A percentile compares a stretch with the other conserved stretches of the same genome.
Evolutionary conservation across 208 protist genomes (phyloP).

Genomic region (Acanthamoeba culbertsoni): DNA sequence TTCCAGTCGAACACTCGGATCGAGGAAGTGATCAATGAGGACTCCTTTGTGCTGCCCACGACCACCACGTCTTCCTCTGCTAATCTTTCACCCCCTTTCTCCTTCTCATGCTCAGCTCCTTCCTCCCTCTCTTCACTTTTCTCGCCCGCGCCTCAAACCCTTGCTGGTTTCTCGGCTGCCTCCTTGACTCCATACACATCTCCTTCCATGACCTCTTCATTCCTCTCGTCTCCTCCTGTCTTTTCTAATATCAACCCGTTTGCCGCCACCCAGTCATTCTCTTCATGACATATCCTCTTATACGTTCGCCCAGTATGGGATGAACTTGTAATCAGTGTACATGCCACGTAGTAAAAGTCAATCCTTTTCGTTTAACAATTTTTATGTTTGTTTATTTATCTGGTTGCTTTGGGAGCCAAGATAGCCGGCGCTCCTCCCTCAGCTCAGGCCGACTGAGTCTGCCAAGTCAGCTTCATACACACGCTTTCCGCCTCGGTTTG

Average conservation of each 20-base stretch:
- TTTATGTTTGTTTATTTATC: too few relatives aligned
- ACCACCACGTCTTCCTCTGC: background rate
- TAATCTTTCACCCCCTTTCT: background rate
- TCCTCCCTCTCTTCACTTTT: background rate
- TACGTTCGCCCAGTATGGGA: too few relatives aligned
- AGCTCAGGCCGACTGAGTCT: too few relatives aligned
- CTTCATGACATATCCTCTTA: background rate
- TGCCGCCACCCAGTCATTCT: background rate
- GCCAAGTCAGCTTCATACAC: too few relatives aligned
- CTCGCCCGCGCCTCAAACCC: background rate
- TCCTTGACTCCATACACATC: background rate
- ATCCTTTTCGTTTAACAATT: too few relatives aligned
- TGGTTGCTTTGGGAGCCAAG: too few relatives aligned
- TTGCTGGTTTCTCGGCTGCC: background rate
- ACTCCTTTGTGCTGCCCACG: too few relatives aligned
- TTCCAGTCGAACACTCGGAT: background rate
- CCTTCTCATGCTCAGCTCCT: background rate
- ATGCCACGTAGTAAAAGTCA: too few relatives aligned
- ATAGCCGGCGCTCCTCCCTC: too few relatives aligned
- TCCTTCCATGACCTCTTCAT: background rate
- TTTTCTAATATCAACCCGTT: constrained; percentile 22
- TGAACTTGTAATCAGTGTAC: too few relatives aligned
- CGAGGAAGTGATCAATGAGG: background rate
- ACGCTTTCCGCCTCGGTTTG: too few relatives aligned
- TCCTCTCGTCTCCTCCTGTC: background rate